Evolutionary conservation across 2,329 filamentous ascomycete species (phyloP), one percentile per base, ranked within the genome.

Genomic region (Talaromyces sp.): DNA sequence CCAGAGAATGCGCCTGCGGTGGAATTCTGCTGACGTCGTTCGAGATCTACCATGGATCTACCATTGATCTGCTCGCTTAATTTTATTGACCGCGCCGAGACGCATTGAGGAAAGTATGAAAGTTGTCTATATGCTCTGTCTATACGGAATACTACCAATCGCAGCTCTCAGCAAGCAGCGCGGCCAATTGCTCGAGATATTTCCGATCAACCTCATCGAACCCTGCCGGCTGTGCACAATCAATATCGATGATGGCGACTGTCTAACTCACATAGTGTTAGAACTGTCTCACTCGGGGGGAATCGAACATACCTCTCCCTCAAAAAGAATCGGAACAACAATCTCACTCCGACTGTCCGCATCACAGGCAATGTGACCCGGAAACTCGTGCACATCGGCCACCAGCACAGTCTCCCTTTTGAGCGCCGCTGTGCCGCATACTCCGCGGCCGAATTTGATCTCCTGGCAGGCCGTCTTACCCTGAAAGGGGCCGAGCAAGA

Each of bases 341-440:
- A 82, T 78, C 69, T 82, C 80, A 71, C 80, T 81, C 63, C 72
- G 71, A 63, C 75, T 81, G 42, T 78, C 77, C 11, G 74, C 75
- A 66, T 81, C 80, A 65, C 80, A 82, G 11, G 80, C 78, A 70
- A 82, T 81, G 69, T 82, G 80, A 3, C 79, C 79, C 11, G 78
- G 75, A 64, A 79, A 81, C 7, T 68, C 62, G 44, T 71, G 55
- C 55, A 81, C 78, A 61, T 81, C 78, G 0, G 70, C 67, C n/a
- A 82, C 78, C 11, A 80, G 56, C 2, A 79, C 65, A 0, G 75
- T 78, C 66, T 75, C 69, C 33, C 70, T 71, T 44, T 70, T 72
- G 44, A 71, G 69, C 0, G 78, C 78, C 2, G 77, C 78, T 0
- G 76, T 72, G 1, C 80, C 80, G 64, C 80, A 81, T 6, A 81